phyloP scores from a whole-genome alignment of 345 rosid genomes.

The Rhizophora mangle region DNA sequence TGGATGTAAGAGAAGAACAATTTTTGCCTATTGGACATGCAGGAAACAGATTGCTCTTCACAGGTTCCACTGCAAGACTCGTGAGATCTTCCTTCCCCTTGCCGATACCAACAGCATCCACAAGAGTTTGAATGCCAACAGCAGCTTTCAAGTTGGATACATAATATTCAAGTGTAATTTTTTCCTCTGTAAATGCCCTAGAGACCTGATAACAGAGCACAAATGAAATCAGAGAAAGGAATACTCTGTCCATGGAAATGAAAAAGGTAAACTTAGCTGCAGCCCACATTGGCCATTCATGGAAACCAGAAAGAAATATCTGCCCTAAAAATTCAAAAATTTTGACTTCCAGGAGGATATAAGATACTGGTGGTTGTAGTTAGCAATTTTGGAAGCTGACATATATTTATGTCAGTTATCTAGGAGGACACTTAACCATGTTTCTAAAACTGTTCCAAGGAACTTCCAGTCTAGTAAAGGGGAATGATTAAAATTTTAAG shows the following conservation, averaged over 20 bases:
- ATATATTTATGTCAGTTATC: too few species aligned
- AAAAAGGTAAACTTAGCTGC: not conserved
- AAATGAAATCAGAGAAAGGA: slow-evolving; percentile 16
- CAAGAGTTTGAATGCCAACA: slow-evolving; percentile 50
- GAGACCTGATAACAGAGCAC: slow-evolving; percentile 45
- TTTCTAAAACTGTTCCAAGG: not conserved
- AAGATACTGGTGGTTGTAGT: not conserved
- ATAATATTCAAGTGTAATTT: slow-evolving; percentile 42
- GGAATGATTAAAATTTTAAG: too few species aligned
- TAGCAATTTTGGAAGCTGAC: not conserved
- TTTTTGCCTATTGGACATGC: slow-evolving; percentile 41
- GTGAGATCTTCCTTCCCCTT: slow-evolving; percentile 71
- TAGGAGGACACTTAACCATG: slow-evolving; percentile 1
- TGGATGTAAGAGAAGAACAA: slow-evolving; percentile 49
- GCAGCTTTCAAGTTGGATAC: slow-evolving; percentile 37
- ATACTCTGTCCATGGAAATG: slow-evolving; percentile 4
- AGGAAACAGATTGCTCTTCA: slow-evolving; percentile 38
- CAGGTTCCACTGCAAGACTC: slow-evolving; percentile 39
- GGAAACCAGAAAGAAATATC: not conserved
- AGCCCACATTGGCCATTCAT: not conserved
- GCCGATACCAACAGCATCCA: slow-evolving; percentile 66
- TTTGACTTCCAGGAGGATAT: not conserved
- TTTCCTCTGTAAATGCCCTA: slow-evolving; percentile 56
- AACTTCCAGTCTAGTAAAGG: too few species aligned
- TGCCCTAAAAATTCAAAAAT: not conserved